These are phyloP conservation scores for Boletus tomentosulus DNA, from an alignment of 768 basidiomycete genomes.

Conservation along the genomic window DNA sequence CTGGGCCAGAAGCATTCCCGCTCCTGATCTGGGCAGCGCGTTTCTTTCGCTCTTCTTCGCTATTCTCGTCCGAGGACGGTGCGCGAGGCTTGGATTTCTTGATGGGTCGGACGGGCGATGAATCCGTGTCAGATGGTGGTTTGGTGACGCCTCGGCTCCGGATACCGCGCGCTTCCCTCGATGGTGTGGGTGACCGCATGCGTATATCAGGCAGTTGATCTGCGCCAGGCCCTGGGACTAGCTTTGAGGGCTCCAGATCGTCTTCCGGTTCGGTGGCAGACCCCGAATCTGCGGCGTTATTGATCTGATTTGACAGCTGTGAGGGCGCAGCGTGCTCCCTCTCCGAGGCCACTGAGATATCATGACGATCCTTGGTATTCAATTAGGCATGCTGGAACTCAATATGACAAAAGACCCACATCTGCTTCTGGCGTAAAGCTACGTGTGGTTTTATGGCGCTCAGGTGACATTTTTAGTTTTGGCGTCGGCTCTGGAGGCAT, in stretches of 20 bases:
- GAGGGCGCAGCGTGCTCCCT: conserved; percentile 1
- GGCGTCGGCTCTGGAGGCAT: conserved; percentile 18
- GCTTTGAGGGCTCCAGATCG: conserved; percentile 5
- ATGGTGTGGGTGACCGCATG: conserved; percentile 21
- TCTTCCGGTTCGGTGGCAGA: conserved; percentile 32
- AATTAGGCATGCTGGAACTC: conserved; percentile 7
- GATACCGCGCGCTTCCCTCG: conserved; percentile 15
- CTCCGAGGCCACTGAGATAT: conserved; percentile 2
- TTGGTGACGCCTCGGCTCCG: conserved; percentile 24
- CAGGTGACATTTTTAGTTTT: conserved; percentile 11
- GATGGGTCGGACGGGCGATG: conserved; percentile 47
- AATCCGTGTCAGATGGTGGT: conserved; percentile 42
- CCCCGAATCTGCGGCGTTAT: conserved; percentile 12
- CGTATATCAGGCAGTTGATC: conserved; percentile 13
- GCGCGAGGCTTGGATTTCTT: conserved; percentile 42
- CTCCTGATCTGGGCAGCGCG: conserved; percentile 39
- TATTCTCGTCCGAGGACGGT: conserved; percentile 52
- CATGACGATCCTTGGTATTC: conserved; percentile 13
- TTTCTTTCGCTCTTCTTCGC: conserved; percentile 49
- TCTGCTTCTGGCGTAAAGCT: conserved; percentile 8
- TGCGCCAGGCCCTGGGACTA: neutral
- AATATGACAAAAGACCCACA: conserved; percentile 16
- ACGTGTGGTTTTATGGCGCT: conserved; percentile 5
- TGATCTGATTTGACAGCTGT: conserved; percentile 10
- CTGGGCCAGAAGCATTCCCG: conserved; percentile 40